These are phyloP conservation scores for Eucalyptus lansdowneana DNA, from an alignment of 345 rosid genomes.

Conservation along the genomic window DNA sequence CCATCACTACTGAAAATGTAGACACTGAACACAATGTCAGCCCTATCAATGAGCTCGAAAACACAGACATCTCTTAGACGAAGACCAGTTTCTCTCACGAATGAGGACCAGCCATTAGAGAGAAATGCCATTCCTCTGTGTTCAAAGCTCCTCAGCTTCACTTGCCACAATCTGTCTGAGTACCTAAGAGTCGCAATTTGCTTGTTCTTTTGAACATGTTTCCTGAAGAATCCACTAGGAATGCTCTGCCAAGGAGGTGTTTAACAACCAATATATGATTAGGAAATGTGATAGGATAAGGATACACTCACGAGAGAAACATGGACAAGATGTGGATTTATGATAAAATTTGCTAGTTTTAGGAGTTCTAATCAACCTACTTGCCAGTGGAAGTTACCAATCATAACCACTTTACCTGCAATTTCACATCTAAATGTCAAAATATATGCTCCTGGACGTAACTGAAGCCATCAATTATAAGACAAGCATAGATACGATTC, in stretches of 20 bases:
- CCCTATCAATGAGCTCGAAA: background rate
- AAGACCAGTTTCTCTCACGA: background rate
- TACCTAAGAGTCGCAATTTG: background rate
- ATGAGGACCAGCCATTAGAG: background rate
- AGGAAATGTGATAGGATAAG: background rate
- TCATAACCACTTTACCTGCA: background rate
- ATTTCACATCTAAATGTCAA: background rate
- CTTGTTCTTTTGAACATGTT: background rate
- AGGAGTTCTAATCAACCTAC: background rate
- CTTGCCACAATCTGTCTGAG: background rate
- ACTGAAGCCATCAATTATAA: background rate
- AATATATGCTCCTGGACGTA: background rate
- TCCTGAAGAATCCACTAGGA: background rate
- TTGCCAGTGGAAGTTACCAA: background rate
- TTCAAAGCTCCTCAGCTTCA: background rate
- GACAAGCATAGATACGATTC: background rate
- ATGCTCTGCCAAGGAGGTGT: background rate
- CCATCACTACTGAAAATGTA: background rate
- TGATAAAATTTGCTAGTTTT: background rate
- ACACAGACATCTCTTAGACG: background rate
- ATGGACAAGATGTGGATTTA: background rate
- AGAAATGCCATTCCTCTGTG: background rate
- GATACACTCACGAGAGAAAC: background rate
- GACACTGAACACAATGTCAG: background rate
- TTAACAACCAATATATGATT: background rate